Evolutionary conservation across 495 filamentous ascomycete genomes (phyloP).

Genomic region (Ascobolus immersus): DNA sequence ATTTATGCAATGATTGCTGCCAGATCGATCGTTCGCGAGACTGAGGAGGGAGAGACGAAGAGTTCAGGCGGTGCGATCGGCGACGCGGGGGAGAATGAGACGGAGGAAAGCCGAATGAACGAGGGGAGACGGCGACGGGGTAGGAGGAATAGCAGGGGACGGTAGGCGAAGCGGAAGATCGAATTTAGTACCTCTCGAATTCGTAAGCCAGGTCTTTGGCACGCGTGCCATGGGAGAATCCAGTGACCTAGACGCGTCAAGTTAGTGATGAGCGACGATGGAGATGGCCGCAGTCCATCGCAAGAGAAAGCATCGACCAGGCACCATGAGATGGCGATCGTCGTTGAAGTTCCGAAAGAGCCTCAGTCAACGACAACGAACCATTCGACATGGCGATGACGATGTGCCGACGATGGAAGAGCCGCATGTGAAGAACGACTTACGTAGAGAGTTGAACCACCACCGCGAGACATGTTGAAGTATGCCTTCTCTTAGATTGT

Average conservation of each 20-base stretch:
- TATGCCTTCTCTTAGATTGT: no score
- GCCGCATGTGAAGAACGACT: slow-evolving; percentile 13
- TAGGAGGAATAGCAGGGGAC: slow-evolving; percentile 19
- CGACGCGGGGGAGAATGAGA: no score
- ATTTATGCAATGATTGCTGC: slow-evolving; percentile 9
- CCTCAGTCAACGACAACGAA: no score
- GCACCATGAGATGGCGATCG: no score
- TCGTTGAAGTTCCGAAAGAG: no score
- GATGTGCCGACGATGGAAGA: background rate
- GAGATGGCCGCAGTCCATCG: background rate
- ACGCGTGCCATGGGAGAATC: slow-evolving; percentile 97
- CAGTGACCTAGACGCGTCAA: slow-evolving; percentile 21
- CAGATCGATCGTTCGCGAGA: slow-evolving; percentile 13
- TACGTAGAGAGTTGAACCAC: slow-evolving; percentile 86
- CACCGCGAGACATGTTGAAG: slow-evolving; percentile 64
- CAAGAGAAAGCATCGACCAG: no score
- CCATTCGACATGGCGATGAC: no score
- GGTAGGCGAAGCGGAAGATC: slow-evolving; percentile 16
- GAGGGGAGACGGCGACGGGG: no score
- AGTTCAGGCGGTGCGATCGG: slow-evolving; percentile 13
- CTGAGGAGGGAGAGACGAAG: slow-evolving; percentile 12
- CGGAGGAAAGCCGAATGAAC: no score
- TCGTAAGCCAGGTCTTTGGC: slow-evolving; percentile 99
- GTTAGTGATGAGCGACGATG: background rate
- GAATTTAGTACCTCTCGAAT: slow-evolving; percentile 75